Evolutionary conservation across 805 yeast species (phyloP), one percentile per base, ranked within the genome.

Genomic region (Pichia insulana): DNA sequence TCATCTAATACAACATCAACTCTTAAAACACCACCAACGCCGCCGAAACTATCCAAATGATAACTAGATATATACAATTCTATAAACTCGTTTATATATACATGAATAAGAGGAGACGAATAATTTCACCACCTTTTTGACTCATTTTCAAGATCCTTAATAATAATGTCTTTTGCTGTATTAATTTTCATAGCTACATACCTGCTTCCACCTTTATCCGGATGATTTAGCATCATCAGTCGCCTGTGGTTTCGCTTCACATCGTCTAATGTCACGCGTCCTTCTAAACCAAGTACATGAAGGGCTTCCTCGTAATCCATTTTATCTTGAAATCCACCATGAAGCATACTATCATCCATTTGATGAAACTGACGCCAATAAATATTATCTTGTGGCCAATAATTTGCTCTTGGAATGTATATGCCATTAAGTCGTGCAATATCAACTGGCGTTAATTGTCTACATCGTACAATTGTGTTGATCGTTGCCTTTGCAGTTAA

Each of bases 141-240:
- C 13, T 37, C 44, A 61, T 78, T 76, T 52, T 85, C 92, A 22
- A 22, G 25, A 22, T 22, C 25, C 8, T 22, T 22, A 5, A 22
- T 52, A 86, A 69, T 36, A 84, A 67, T 41, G 8, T 79, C 89
- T 59, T 83, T 88, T 28, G 96, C 96, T 58, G 80, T 85, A 55
- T 87, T 86, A 39, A 87, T 82, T 64, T 86, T 87, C 61, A 85
- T 79, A 20, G 95, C 92, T 48, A 86, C 54, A 50, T 72, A 83
- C 16, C 86, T 78, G 36, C 89, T 80, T 2, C 96, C 96, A 3
- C 95, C 95, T 52, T 82, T 77, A 60, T 86, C 96, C 1, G 96
- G 95, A 58, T 86, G 96, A 59, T 86, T 86, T 11, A 76, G 65
- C 62, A 86, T 66, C 95, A 86, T 87, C 57, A 82, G 71, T 46